phyloP scores from a whole-genome alignment of 2,329 filamentous ascomycete species.

The Phialophora expanda region DNA sequence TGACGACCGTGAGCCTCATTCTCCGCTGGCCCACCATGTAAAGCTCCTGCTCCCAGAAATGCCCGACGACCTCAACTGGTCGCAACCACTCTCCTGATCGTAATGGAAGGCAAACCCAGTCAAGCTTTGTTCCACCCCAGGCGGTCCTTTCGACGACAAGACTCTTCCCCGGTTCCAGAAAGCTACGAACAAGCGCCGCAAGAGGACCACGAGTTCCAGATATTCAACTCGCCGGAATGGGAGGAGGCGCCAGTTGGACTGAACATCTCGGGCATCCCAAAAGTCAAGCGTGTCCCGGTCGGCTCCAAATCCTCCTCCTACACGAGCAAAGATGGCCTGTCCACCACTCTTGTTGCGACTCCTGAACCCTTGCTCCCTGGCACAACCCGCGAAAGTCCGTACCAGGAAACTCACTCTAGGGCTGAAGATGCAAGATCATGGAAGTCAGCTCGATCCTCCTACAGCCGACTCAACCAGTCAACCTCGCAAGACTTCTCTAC shows the following conservation, averaged over 20 bases:
- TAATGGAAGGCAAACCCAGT: slow-evolving; percentile 7
- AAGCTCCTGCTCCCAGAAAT: background rate
- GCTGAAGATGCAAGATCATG: slow-evolving; percentile 9
- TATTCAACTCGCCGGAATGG: slow-evolving; percentile 7
- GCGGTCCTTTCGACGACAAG: slow-evolving; percentile 15
- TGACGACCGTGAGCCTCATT: slow-evolving; percentile 2
- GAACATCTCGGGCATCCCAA: slow-evolving; percentile 18
- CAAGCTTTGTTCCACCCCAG: slow-evolving; percentile 7
- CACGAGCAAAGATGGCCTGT: slow-evolving; percentile 13
- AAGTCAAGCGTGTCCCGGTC: slow-evolving; percentile 13
- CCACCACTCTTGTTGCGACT: background rate
- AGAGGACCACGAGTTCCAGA: slow-evolving; percentile 16
- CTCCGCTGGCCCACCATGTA: slow-evolving; percentile 7
- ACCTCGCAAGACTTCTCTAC: slow-evolving; percentile 16
- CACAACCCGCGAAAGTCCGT: background rate
- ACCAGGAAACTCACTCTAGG: background rate
- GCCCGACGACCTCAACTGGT: background rate
- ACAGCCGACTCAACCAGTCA: slow-evolving; percentile 18
- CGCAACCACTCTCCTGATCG: background rate
- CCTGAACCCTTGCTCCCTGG: slow-evolving; percentile 5
- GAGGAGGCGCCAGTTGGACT: slow-evolving; percentile 6
- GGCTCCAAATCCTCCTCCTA: slow-evolving; percentile 11
- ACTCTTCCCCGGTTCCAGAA: slow-evolving; percentile 7
- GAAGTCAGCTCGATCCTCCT: slow-evolving; percentile 13
- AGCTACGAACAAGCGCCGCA: slow-evolving; percentile 19